Base-by-base conservation (phyloP, 495 filamentous ascomycete genomes). In the Neurospora discreta region DNA sequence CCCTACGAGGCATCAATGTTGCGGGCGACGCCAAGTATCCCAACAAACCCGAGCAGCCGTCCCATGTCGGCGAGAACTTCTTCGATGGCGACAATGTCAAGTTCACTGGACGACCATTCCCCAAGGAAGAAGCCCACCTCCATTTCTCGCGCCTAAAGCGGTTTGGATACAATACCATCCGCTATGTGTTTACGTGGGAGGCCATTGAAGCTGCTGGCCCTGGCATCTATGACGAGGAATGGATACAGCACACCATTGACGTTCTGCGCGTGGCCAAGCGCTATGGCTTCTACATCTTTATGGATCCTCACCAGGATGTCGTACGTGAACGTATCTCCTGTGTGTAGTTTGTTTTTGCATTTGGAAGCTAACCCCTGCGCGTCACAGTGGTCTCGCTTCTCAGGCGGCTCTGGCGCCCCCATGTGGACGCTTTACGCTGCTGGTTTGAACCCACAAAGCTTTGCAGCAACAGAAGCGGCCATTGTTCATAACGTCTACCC, bases 121-220 rank as follows among this genome's bases (percentile, higher is more conserved):
- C 89, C 4, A 84, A 91, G 52, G 88, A 92, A 69, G 93, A 97
- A 42, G 93, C 95, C 1, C 90, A 93, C 75, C 84, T 88, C 1
- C 95, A 99, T 77, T 97, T 99, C 79, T 87, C 91, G n/a, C 84
- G 93, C 40, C 81, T 99, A 69, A 90, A 90, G 73, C 91, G 90
- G 73, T 97, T 88, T 84, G 95, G 95, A 8, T 99, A 97, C 81
- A 99, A 98, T 80, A 92, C 92, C 1, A 95, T 99, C 69, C 87
- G 95, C 76, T 99, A 99, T 78, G 86, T 99, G 73, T 99, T 97
- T 79, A 98, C 95, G 0, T 99, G 95, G 95, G 95, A 99, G 79
- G 95, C 95, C n/a, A 95, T 99, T 77, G 95, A 99, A 82, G 90
- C 93, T 72, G 90, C 90, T 15, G 95, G 94, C 0, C 95, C 95